Conservation (phyloP, 306 rosid genomes). For the Gillenia trifoliata region DNA sequence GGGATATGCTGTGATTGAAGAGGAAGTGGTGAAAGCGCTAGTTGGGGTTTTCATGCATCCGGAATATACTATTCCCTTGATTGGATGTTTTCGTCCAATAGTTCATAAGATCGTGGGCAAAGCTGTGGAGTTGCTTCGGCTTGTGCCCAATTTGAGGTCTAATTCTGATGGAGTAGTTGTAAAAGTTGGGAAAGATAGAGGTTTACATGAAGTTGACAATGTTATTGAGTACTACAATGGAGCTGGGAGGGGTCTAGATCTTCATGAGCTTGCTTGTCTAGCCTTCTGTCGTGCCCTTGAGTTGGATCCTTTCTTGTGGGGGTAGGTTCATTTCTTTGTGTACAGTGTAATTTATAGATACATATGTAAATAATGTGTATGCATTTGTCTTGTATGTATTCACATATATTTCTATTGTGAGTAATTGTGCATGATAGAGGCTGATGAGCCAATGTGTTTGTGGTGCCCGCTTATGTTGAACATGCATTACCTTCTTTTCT, state of each 20-base stretch:
- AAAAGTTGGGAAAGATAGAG: constrained; percentile 25
- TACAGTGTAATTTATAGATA: neutral
- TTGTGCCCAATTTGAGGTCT: constrained; percentile 50
- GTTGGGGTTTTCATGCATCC: constrained; percentile 70
- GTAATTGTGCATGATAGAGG: neutral
- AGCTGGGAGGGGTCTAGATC: constrained; percentile 67
- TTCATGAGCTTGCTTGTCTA: constrained; percentile 79
- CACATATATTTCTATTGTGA: neutral
- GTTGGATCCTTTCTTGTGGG: constrained; percentile 53
- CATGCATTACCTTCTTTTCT: neutral
- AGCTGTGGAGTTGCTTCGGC: constrained; percentile 50
- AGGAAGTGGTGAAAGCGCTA: constrained; percentile 44
- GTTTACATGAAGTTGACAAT: constrained; percentile 35
- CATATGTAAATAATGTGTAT: neutral
- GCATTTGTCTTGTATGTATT: neutral
- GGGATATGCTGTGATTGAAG: constrained; percentile 54
- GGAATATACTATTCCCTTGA: constrained; percentile 53
- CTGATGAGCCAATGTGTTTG: no score
- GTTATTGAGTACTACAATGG: constrained; percentile 43
- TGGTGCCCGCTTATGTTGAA: no score
- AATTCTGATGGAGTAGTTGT: no score
- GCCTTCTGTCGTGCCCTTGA: constrained; percentile 78
- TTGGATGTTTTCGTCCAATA: constrained; percentile 69
- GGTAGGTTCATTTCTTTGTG: constrained; percentile 37
- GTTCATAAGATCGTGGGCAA: constrained; percentile 45